These are phyloP conservation scores for Cryptosporidium sp. DNA, from an alignment of 169 alveolate genomes.

Conservation along the genomic window DNA sequence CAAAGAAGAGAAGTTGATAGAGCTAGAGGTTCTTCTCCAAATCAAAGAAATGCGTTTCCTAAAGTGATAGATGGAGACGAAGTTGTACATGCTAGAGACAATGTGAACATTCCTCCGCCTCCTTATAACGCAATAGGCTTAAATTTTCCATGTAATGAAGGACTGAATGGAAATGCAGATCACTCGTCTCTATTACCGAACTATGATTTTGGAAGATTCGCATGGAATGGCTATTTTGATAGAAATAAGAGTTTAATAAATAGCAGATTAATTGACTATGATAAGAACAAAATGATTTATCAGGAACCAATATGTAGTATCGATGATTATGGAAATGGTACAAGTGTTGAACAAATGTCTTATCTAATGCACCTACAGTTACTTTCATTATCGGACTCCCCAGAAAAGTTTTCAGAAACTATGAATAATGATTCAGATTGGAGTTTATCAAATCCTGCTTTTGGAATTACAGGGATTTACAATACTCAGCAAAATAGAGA, in stretches of 20 bases:
- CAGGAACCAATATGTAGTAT: slow-evolving; percentile 18
- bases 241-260: background rate
- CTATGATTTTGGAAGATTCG: slow-evolving; percentile 41
- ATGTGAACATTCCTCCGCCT: slow-evolving; percentile 68
- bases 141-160: slow-evolving; percentile 33
- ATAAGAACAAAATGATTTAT: background rate
- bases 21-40: background rate
- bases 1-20: slow-evolving; percentile 23
- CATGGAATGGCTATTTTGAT: slow-evolving; percentile 36
- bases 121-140: slow-evolving; percentile 58
- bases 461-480: slow-evolving; percentile 11
- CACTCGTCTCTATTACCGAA: slow-evolving; percentile 22
- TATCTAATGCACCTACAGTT: slow-evolving; percentile 70
- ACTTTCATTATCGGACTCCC: slow-evolving; percentile 44
- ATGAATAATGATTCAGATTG: slow-evolving; percentile 22
- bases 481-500: slow-evolving; percentile 14
- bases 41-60: background rate
- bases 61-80: slow-evolving; percentile 32
- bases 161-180: background rate
- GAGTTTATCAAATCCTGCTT: slow-evolving; percentile 37
- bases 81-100: slow-evolving; percentile 43
- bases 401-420: background rate
- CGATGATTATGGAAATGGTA: slow-evolving; percentile 61
- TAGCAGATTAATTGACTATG: background rate
- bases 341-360: slow-evolving; percentile 72